Conservation (phyloP, 495 filamentous ascomycete genomes). For the Penicillium antarcticum region DNA sequence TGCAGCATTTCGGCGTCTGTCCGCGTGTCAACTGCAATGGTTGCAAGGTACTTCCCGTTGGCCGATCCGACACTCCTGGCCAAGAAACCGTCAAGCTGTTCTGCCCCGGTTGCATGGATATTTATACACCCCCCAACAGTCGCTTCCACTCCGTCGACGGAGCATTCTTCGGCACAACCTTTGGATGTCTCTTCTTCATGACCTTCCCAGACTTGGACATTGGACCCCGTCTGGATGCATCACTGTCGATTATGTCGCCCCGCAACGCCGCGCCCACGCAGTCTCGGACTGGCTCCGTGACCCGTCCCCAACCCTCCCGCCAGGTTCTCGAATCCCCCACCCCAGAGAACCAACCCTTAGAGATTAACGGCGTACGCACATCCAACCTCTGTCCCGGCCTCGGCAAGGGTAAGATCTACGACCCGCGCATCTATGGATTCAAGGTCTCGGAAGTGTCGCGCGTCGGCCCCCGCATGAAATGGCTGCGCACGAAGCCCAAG, state of each 20-base stretch:
- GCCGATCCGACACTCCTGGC: constrained; percentile 87
- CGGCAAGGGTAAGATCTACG: constrained; percentile 80
- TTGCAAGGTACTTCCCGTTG: constrained; percentile 86
- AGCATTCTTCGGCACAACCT: constrained; percentile 96
- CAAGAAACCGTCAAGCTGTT: constrained; percentile 98
- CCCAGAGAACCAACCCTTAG: constrained; percentile 46
- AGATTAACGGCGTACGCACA: constrained; percentile 81
- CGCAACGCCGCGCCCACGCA: constrained; percentile 34
- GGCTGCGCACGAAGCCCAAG: constrained; percentile 80
- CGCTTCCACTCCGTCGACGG: constrained; percentile 97
- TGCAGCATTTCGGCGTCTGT: constrained; percentile 91
- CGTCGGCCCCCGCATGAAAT: constrained; percentile 92
- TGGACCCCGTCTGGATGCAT: constrained; percentile 31
- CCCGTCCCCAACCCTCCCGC: constrained; percentile 16
- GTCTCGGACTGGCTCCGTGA: constrained; percentile 29
- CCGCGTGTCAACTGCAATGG: constrained; percentile 86
- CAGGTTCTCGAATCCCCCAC: constrained; percentile 27
- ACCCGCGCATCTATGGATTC: constrained; percentile 96
- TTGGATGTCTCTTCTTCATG: constrained; percentile 92
- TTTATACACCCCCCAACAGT: constrained; percentile 96
- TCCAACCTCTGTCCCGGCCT: constrained; percentile 85
- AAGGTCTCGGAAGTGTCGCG: constrained; percentile 82
- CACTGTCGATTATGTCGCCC: constrained; percentile 26
- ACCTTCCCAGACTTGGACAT: constrained; percentile 96
- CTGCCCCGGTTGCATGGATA: constrained; percentile 92